These are phyloP conservation scores for Mortierella alpina DNA, from an alignment of 192 early-diverging fungal species.

Conservation along the genomic window DNA sequence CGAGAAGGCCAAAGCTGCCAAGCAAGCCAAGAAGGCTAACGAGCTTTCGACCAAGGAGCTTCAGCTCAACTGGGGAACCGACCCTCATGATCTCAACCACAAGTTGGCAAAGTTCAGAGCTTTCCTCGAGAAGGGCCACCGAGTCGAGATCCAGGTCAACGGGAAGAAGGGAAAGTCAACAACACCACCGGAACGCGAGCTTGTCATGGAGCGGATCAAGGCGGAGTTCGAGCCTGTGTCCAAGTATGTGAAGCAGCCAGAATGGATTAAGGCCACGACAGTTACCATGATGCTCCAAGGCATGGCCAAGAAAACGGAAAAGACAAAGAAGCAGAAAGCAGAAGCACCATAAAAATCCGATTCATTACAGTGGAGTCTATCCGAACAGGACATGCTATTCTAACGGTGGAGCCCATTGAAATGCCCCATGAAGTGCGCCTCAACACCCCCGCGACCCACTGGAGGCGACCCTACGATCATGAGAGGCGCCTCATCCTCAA, in stretches of 20 bases:
- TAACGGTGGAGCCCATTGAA: neutral
- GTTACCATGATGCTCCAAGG: constrained; percentile 49
- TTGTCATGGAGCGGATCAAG: constrained; percentile 51
- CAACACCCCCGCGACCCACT: constrained; percentile 21
- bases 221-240: constrained; percentile 43
- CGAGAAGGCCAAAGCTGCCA: constrained; percentile 61
- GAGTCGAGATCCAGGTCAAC: constrained; percentile 60
- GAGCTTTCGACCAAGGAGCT: constrained; percentile 59
- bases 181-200: constrained; percentile 45
- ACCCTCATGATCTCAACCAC: constrained; percentile 60
- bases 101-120: constrained; percentile 59
- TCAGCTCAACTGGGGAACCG: constrained; percentile 63
- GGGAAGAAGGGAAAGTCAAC: constrained; percentile 57
- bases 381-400: neutral
- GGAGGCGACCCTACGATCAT: constrained; percentile 33
- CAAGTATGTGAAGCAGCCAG: constrained; percentile 45
- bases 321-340: constrained; percentile 11
- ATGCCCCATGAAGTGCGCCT: constrained; percentile 16
- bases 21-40: constrained; percentile 58
- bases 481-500: constrained; percentile 26
- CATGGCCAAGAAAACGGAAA: constrained; percentile 15
- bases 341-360: neutral
- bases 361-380: neutral
- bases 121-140: constrained; percentile 65
- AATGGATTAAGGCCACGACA: constrained; percentile 42